Evolutionary conservation across 2,329 filamentous ascomycete genomes (phyloP).

Genomic region (Fonsecaea pedrosoi): DNA sequence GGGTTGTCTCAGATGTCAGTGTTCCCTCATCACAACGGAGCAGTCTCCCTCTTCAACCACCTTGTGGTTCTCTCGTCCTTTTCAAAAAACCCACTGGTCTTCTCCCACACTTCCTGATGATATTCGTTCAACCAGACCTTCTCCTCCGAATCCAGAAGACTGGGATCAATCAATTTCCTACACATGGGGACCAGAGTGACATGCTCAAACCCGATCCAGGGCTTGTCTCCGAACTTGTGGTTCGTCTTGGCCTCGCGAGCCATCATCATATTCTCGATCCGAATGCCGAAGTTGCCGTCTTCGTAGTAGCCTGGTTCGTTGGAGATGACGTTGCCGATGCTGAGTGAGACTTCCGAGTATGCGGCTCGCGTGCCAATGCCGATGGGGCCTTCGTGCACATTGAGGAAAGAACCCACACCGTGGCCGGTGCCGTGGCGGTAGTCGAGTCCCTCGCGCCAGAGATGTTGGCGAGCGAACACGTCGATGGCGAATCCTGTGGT

Average conservation of each 20-base stretch:
- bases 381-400: conserved; percentile 96
- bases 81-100: conserved; percentile 78
- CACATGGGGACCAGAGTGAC: conserved; percentile 98
- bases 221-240: conserved; percentile 89
- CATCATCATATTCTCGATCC: conserved; percentile 95
- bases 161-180: conserved; percentile 79
- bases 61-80: conserved; percentile 72
- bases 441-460: conserved; percentile 93
- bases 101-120: conserved; percentile 78
- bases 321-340: conserved; percentile 92
- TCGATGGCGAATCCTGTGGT: conserved; percentile 94
- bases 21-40: conserved; percentile 28
- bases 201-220: conserved; percentile 93
- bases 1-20: background rate
- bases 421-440: conserved; percentile 97
- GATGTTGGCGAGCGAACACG: conserved; percentile 81
- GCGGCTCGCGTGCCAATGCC: conserved; percentile 92
- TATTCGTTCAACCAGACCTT: conserved; percentile 88
- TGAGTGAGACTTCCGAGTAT: conserved; percentile 86
- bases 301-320: conserved; percentile 98
- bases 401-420: conserved; percentile 91
- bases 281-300: conserved; percentile 90
- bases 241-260: conserved; percentile 86
- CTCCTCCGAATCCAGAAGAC: conserved; percentile 74
- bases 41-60: conserved; percentile 80